phyloP scores from a whole-genome alignment of 306 rosid species.

The Betula pendula region DNA sequence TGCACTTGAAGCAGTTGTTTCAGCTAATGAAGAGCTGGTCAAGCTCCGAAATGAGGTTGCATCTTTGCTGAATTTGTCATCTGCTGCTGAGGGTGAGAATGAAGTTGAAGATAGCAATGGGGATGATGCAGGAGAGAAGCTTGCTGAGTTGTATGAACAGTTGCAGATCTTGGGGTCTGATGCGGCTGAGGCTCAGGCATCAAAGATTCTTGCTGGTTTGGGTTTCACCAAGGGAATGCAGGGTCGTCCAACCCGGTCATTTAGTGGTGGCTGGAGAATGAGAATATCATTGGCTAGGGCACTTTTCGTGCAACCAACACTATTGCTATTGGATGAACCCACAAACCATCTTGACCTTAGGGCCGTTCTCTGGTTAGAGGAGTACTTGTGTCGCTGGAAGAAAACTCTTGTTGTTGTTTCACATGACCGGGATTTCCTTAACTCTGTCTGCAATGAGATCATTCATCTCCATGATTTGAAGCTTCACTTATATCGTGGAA shows the following conservation, averaged over 20 bases:
- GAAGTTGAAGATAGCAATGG: conserved; percentile 37
- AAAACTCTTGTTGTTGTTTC: conserved; percentile 76
- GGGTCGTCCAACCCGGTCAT: conserved; percentile 64
- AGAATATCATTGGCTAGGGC: conserved; percentile 75
- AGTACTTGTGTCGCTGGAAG: conserved; percentile 77
- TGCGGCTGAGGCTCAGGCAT: conserved; percentile 76
- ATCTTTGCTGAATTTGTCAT: conserved; percentile 45
- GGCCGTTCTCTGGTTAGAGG: conserved; percentile 81
- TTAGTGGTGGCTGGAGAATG: conserved; percentile 82
- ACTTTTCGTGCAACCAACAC: conserved; percentile 77
- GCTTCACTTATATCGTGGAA: conserved; percentile 77
- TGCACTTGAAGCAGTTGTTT: conserved; percentile 70
- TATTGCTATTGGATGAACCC: conserved; percentile 68
- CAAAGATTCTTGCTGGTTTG: conserved; percentile 79
- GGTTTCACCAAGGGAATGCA: conserved; percentile 83
- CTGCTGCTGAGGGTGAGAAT: conserved; percentile 36
- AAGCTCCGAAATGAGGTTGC: conserved; percentile 62
- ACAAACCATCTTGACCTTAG: conserved; percentile 74
- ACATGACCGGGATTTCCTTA: conserved; percentile 72
- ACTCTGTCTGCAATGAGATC: conserved; percentile 63
- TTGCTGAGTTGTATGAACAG: conserved; percentile 60
- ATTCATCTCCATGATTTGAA: conserved; percentile 76
- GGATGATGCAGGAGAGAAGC: conserved; percentile 62
- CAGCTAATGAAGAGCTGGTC: conserved; percentile 70
- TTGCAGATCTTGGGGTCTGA: conserved; percentile 67